Base-by-base conservation (phyloP, 148 eudicot genomes). In the Rhododendron griersonianum region DNA sequence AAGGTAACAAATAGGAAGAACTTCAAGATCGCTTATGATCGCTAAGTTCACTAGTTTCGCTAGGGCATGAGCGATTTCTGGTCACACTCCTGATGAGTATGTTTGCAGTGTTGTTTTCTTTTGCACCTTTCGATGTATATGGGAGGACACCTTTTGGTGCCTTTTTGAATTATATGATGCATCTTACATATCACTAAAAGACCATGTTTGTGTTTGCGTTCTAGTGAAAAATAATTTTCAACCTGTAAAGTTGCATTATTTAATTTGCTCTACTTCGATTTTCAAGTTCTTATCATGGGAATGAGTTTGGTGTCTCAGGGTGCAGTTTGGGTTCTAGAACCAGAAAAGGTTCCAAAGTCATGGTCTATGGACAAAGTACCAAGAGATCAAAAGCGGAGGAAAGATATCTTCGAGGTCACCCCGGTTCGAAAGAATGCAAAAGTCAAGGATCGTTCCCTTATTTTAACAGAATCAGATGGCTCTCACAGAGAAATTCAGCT, bases 401-500 rank as follows among this genome's bases (percentile, higher is more conserved):
- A 85, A 25, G 98, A 97, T 50, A 84, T 92, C 84, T 63, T 95
- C 55, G 98, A 97, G 91, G 96, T 97, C 84, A 44, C 87, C 50
- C 98, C 98, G 79, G 93, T 93, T 71, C 89, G 87, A 21, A 97
- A 89, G 84, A 80, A 82, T 91, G 99, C 98, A 71, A 93, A 90
- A 90, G 80, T 97, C 84, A 93, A 91, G 88, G 98, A 91, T 86
- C 91, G 92, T 37, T 89, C 80, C 79, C 98, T 97, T 77, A 80
- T 89, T 86, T 84, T 97, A 75, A 89, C 90, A 30, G 95, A 95
- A 81, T 51, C 88, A 76, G 98, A 95, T 93, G 93, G 95, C 87
- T 90, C 95, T 9, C 89, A 61, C 53, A 87, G 89, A 77, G 89
- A 89, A 92, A 89, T 97, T 88, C 50, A 47, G 89, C 90, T 97